These are phyloP conservation scores for Nemania sp. DNA, from an alignment of 2,329 filamentous ascomycete species.

Conservation along the genomic window DNA sequence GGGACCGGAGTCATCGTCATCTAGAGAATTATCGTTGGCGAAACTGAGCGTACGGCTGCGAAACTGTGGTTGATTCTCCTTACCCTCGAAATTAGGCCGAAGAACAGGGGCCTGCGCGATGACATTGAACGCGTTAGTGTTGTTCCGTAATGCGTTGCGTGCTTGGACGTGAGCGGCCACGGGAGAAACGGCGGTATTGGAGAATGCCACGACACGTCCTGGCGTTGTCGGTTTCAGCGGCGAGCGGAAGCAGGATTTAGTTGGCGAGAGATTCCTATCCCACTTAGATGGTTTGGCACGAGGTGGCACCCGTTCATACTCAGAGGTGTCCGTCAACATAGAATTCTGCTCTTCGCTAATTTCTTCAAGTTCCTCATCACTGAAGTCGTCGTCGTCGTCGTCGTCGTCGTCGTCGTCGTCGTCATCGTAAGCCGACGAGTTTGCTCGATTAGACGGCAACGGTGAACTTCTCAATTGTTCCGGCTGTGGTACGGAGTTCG, in stretches of 20 bases:
- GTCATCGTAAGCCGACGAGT: too few relatives aligned
- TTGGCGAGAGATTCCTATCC: constrained; percentile 55
- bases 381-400: too few relatives aligned
- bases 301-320: constrained; percentile 44
- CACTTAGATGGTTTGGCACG: constrained; percentile 53
- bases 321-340: constrained; percentile 44
- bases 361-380: constrained; percentile 15
- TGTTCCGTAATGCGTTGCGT: constrained; percentile 8
- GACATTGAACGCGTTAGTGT: constrained; percentile 3
- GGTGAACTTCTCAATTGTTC: constrained; percentile 42
- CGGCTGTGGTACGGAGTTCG: constrained; percentile 52
- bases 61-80: constrained; percentile 41
- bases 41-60: constrained; percentile 10
- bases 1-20: not conserved
- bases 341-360: constrained; percentile 34
- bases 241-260: constrained; percentile 60
- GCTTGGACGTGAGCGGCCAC: constrained; percentile 22
- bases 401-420: too few relatives aligned
- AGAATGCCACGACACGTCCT: constrained; percentile 62
- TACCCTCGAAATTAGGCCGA: constrained; percentile 32
- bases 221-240: constrained; percentile 61
- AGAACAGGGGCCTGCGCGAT: constrained; percentile 24
- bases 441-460: constrained; percentile 42
- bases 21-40: constrained; percentile 22
- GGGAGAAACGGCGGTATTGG: constrained; percentile 53